Base-by-base conservation (phyloP, 2,329 filamentous ascomycete genomes). In the Diaporthe vaccinii region DNA sequence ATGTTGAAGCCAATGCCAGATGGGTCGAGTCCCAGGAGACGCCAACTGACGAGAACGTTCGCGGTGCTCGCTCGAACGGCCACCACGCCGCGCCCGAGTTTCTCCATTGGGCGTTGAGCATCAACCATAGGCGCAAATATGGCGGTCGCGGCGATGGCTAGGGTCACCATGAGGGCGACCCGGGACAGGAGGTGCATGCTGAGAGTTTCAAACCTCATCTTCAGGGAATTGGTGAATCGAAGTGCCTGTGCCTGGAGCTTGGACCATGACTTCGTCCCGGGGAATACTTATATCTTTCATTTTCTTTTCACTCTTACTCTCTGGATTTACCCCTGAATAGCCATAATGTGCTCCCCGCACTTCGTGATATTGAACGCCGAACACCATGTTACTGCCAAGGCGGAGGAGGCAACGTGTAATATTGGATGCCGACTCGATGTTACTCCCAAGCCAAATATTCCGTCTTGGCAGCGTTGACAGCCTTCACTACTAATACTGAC, bases 41-140 rank as follows among this genome's bases (percentile, higher is more conserved):
- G 59, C 59, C 59, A 62, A 31, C n/a, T 46, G 59, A 62, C 59
- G n/a, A 62, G 59, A 12, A 62, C 59, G 22, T 41, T 61, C 9
- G 36, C 36, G 12, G 36, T 61, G 36, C 58, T 61, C 14, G 58
- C 58, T 0, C 58, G 58, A 20, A 61, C 36, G 8, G 58, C 58
- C 1, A 61, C 58, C 58, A 61, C 58, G 10, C 58, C 58, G 20
- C 58, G 58, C 22, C 58, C 58, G 6, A 61, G 58, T 8, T 28
- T 61, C 36, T 61, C 58, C 58, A 61, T 61, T 0, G 58, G 58
- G 22, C 58, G 58, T 61, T 61, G 58, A 25, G 58, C 58, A 14
- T 9, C n/a, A 7, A 44, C 36, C 22, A 44, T 44, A 6, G 58
- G 58, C 0, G 14, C 58, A 28, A 61, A 61, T 28, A 61, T 34